These are phyloP conservation scores for Penicilliopsis zonata DNA, from an alignment of 495 filamentous ascomycete species.

Conservation along the genomic window DNA sequence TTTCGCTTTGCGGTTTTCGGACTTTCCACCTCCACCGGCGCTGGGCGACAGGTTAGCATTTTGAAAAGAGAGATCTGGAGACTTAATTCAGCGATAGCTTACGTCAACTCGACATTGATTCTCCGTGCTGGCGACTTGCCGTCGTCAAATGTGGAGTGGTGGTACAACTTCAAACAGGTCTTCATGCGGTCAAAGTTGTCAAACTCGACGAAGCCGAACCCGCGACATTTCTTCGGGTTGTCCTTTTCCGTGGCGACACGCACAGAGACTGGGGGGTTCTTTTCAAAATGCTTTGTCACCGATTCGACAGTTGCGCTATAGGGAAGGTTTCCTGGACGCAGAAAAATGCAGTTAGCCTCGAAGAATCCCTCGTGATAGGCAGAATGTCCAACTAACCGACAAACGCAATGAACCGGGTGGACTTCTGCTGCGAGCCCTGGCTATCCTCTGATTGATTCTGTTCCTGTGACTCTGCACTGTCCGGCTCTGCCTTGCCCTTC, in stretches of 20 bases:
- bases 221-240: conserved; percentile 59
- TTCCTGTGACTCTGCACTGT: conserved; percentile 2
- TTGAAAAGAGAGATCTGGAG: too few relatives aligned
- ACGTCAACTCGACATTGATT: conserved; percentile 93
- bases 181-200: conserved; percentile 83
- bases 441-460: conserved; percentile 5
- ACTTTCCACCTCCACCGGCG: conserved; percentile 77
- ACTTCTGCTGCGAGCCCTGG: conserved; percentile 24
- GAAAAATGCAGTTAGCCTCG: not conserved
- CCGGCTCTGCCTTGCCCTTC: conserved; percentile 7
- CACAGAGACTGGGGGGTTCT: conserved; percentile 57
- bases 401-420: conserved; percentile 70
- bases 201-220: conserved; percentile 91
- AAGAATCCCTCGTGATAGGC: not conserved
- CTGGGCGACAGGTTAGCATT: conserved; percentile 6
- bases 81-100: conserved; percentile 22
- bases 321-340: conserved; percentile 68
- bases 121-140: conserved; percentile 46
- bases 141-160: conserved; percentile 75
- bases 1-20: conserved; percentile 54
- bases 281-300: conserved; percentile 62
- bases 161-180: conserved; percentile 77
- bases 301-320: conserved; percentile 60
- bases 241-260: conserved; percentile 65
- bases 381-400: conserved; percentile 42